Base-by-base conservation (phyloP, 2,329 filamentous ascomycete species). In the Xylaria sp. region DNA sequence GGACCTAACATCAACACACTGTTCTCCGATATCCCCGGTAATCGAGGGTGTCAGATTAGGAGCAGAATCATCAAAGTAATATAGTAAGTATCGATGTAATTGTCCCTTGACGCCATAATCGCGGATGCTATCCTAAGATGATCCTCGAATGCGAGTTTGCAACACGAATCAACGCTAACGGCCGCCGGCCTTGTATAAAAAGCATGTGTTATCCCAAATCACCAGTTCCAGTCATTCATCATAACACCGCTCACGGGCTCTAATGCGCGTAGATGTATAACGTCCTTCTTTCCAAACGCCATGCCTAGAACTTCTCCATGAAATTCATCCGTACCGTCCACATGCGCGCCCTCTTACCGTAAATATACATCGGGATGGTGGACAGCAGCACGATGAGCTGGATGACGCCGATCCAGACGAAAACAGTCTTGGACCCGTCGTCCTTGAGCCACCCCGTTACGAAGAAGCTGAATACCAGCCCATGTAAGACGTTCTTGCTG, bases 291-390 rank as follows among this genome's bases (percentile, higher is more conserved):
- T 33, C 49, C 7, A 20, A 55, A 55, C 22, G 36, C 25, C 29
- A 53, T 36, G 25, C 20, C 69, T 75, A 81, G 65, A 80, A 91
- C 75, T 89, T 92, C 85, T 96, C 93, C 91, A 97, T 94, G 70
- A 97, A 81, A 72, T 92, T 93, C 84, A 86, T 92, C 69, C 92
- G 84, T 11, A 94, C 92, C 0, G 94, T 98, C 95, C 94, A 97
- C 93, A 97, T 97, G 20, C 95, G 85, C 17, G 91, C 89, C 63
- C 94, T 83, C 84, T 98, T 98, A 20, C 95, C 95, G 75, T 89
- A 97, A 22, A 98, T 92, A 77, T 96, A 98, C 91, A 98, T 93
- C 0, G 95, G 95, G 62, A 97, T 90, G 0, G 93, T 92, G 61
- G 85, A 88, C 2, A 93, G 74, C 77, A 97, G 83, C 62, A 90